Evolutionary conservation across 208 protist genomes (phyloP), one percentile per base, ranked within the genome.

Genomic region (Tritrichomonas musculus): DNA sequence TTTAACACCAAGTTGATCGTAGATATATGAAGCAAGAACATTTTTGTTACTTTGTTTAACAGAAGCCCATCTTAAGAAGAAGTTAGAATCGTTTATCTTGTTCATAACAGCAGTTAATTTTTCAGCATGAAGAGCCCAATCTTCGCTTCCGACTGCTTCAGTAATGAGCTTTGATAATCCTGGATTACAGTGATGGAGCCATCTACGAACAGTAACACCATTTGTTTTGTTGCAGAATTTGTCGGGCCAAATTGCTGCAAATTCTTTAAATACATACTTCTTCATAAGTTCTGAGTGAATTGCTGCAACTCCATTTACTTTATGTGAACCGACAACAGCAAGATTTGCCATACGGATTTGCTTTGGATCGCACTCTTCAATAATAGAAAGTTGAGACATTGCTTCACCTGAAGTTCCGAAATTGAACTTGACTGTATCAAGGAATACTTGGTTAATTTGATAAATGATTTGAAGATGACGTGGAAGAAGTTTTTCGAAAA

Each of bases 191-290:
- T 96, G 94, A 1, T 95, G 82, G 36, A 98, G 82, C 97, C 97
- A 98, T 60, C 97, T 93, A 92, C 96, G 94, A n/a, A 96, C 95
- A 0, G 97, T 98, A 13, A 98, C 96, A 92, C 97, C 97, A 94
- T 98, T 98, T 47, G 97, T 98, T 72, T 96, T 96, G 92, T 97
- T 97, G 44, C 95, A 92, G 94, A 98, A 97, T 75, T 97, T 97
- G 8, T 97, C 92, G 39, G 96, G 95, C 53, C 94, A 97, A 0
- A 97, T 36, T 64, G 96, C 92, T 92, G 95, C 95, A 72, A 97
- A 98, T 30, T 96, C 92, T 25, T 93, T 93, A 95, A 97, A 97
- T 25, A 95, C 49, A 33, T 93, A 64, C 0, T 92, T 44, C 88
- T 96, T 97, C 44, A 98, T 93, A 30, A 98, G 93, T 22, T 97